Percentiles rank a stretch among this genome's conserved stretches.
Conservation (phyloP, 148 eudicot species). For the Limonium bicolor region DNA sequence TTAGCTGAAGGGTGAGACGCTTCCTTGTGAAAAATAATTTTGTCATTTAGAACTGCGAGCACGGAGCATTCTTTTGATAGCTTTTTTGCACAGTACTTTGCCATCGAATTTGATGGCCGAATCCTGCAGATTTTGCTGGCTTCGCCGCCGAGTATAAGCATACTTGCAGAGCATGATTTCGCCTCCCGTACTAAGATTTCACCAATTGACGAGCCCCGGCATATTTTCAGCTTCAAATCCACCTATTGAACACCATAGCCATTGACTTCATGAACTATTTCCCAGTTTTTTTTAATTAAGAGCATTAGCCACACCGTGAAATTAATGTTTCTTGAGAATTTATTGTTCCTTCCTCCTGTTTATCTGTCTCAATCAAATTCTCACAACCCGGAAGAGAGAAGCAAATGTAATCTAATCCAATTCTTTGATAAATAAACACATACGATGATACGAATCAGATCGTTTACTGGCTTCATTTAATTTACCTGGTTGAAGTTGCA, state of each 20-base stretch:
- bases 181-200: slow-evolving; percentile 79
- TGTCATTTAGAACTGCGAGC: slow-evolving; percentile 80
- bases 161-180: slow-evolving; percentile 36
- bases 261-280: too few relatives aligned
- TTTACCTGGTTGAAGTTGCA: slow-evolving; percentile 82
- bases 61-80: slow-evolving; percentile 58
- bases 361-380: too few relatives aligned
- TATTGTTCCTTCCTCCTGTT: too few relatives aligned
- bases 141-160: slow-evolving; percentile 61
- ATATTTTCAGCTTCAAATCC: slow-evolving; percentile 89
- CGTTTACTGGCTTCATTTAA: not conserved
- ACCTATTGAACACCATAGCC: slow-evolving; percentile 38
- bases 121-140: slow-evolving; percentile 41
- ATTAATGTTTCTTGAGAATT: too few relatives aligned
- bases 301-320: too few relatives aligned
- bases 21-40: slow-evolving; percentile 58
- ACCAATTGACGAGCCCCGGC: slow-evolving; percentile 71
- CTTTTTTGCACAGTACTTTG: slow-evolving; percentile 80
- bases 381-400: too few relatives aligned
- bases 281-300: too few relatives aligned
- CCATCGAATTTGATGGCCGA: slow-evolving; percentile 56
- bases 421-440: not conserved
- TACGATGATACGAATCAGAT: not conserved
- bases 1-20: slow-evolving; percentile 16
- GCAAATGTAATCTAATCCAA: too few relatives aligned